These are phyloP conservation scores for Platanthera zijinensis DNA, from an alignment of 106 monocot species.

Conservation along the genomic window DNA sequence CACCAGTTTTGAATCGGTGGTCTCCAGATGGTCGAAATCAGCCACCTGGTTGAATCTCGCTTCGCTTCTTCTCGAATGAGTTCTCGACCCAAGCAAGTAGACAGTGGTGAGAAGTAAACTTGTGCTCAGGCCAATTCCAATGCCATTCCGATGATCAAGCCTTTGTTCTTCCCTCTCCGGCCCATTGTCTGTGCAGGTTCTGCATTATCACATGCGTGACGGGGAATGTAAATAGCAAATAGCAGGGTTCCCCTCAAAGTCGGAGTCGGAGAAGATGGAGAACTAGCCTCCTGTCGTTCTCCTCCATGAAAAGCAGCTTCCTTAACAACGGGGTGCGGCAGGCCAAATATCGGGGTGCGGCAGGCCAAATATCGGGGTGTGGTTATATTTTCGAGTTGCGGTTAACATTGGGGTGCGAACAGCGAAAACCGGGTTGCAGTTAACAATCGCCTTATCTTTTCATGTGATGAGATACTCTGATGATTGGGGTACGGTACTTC, in stretches of 20 bases:
- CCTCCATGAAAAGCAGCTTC: too few relatives aligned
- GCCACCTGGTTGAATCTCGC: slow-evolving; percentile 29
- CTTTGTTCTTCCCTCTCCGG: slow-evolving; percentile 26
- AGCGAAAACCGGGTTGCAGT: too few relatives aligned
- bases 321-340: too few relatives aligned
- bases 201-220: slow-evolving; percentile 9
- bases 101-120: slow-evolving; percentile 19
- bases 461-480: too few relatives aligned
- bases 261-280: slow-evolving; percentile 36
- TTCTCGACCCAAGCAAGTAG: slow-evolving; percentile 36
- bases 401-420: too few relatives aligned
- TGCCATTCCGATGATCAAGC: slow-evolving; percentile 21
- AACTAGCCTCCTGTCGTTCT: slow-evolving; percentile 60
- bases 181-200: background rate
- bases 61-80: slow-evolving; percentile 18
- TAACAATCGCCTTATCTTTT: too few relatives aligned
- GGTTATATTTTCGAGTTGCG: too few relatives aligned
- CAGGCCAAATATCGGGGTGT: too few relatives aligned
- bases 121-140: slow-evolving; percentile 34
- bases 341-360: too few relatives aligned
- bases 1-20: slow-evolving; percentile 24
- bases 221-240: slow-evolving; percentile 35
- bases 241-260: slow-evolving; percentile 58
- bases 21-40: slow-evolving; percentile 19
- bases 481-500: too few relatives aligned